Percentiles rank a stretch among this genome's conserved stretches.
phyloP scores from a whole-genome alignment of 768 basidiomycete genomes.

The Pisolithus sp. region DNA sequence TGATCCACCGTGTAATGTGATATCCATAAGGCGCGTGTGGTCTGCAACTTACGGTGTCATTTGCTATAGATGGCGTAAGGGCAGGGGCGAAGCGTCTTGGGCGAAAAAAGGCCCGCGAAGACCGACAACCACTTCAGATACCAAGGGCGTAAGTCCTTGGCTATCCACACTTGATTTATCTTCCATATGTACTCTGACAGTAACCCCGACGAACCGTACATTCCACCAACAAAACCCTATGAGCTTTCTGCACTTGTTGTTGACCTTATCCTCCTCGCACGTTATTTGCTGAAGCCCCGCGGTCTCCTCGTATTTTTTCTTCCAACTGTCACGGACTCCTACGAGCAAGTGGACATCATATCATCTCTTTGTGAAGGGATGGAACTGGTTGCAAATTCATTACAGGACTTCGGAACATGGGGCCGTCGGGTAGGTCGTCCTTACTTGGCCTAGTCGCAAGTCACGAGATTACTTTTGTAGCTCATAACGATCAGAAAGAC shows the following conservation, averaged over 20 bases:
- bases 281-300: slow-evolving; percentile 76
- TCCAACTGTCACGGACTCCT: slow-evolving; percentile 87
- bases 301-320: slow-evolving; percentile 95
- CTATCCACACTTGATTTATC: background rate
- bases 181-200: background rate
- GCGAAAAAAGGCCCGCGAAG: slow-evolving; percentile 44
- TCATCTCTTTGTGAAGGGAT: slow-evolving; percentile 79
- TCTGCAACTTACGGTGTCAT: background rate
- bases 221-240: slow-evolving; percentile 89
- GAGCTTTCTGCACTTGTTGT: slow-evolving; percentile 77
- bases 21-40: background rate
- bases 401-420: slow-evolving; percentile 95
- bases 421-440: slow-evolving; percentile 67
- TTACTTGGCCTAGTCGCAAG: background rate
- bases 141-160: slow-evolving; percentile 40
- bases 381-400: slow-evolving; percentile 79
- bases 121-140: slow-evolving; percentile 22
- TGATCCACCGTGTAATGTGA: slow-evolving; percentile 74
- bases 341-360: slow-evolving; percentile 80
- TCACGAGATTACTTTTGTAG: slow-evolving; percentile 31
- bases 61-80: slow-evolving; percentile 75
- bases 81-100: slow-evolving; percentile 82
- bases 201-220: slow-evolving; percentile 57
- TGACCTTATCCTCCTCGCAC: slow-evolving; percentile 76
- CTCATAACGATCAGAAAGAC: slow-evolving; percentile 86